A percentile compares a stretch with the other conserved stretches of the same genome.
These are phyloP conservation scores for Aspergillus sp. DNA, from an alignment of 2,329 filamentous ascomycete species.

Conservation along the genomic window DNA sequence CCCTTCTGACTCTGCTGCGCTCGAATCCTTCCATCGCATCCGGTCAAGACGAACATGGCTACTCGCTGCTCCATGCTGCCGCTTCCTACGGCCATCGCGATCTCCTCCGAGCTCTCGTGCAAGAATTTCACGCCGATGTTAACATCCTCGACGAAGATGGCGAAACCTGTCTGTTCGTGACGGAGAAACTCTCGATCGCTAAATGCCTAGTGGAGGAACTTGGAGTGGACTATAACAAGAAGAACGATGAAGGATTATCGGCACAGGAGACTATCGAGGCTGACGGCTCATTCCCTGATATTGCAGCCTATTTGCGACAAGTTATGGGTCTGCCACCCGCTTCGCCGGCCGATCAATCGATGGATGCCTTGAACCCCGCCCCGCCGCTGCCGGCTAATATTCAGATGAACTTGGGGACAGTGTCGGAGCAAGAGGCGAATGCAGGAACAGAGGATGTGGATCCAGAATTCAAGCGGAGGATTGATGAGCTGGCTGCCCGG, in stretches of 20 bases:
- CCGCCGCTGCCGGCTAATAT: conserved; percentile 71
- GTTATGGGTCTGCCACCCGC: conserved; percentile 24
- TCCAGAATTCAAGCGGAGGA: conserved; percentile 75
- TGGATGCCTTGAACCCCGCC: conserved; percentile 40
- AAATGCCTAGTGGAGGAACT: conserved; percentile 78
- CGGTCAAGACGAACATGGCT: conserved; percentile 83
- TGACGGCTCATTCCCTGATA: conserved; percentile 72
- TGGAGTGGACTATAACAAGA: conserved; percentile 60
- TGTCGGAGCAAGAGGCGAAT: conserved; percentile 54
- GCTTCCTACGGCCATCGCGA: conserved; percentile 85
- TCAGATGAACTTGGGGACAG: conserved; percentile 70
- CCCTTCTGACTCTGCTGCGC: conserved; percentile 69
- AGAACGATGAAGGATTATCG: conserved; percentile 71
- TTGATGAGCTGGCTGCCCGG: conserved; percentile 80
- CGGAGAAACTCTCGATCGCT: conserved; percentile 75
- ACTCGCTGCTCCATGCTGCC: conserved; percentile 89
- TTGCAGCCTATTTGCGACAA: conserved; percentile 65
- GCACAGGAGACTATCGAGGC: conserved; percentile 74
- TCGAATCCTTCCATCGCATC: conserved; percentile 71
- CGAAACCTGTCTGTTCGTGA: conserved; percentile 93
- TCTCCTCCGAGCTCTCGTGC: conserved; percentile 70
- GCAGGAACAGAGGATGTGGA: conserved; percentile 64
- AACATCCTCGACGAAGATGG: conserved; percentile 85
- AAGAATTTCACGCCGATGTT: conserved; percentile 71
- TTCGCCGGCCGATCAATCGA: conserved; percentile 17